Base-by-base conservation (phyloP, 768 basidiomycete genomes). In the Cubamyces lactineus region DNA sequence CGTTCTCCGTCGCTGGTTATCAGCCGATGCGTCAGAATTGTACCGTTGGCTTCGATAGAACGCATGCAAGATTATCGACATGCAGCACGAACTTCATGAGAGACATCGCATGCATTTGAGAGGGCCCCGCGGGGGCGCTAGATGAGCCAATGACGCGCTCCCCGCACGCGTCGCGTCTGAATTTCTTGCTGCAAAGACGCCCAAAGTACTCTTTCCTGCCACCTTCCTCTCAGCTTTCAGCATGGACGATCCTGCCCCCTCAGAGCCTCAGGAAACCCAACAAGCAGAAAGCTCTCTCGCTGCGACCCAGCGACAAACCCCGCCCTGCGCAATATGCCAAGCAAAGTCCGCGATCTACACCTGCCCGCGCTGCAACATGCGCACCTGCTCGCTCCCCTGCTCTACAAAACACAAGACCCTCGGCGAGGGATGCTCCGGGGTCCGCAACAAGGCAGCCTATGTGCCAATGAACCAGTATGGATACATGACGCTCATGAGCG, bases 401-500 rank as follows among this genome's bases (percentile, higher is more conserved):
- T 86, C 90, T 8, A 75, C 74, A 7, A 67, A 75, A n/a, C 92
- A 94, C 78, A 94, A 94, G 72, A 66, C 77, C 12, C 63, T 57
- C 12, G 70, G 72, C 16, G 80, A 78, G 16, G 80, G 80, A 15
- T 94, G 92, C 70, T 82, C 84, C 0, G 93, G 92, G 12, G 77
- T 84, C 62, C 87, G 92, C 57, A 81, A 94, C 76, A 88, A 87
- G 69, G 85, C 79, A 0, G 82, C 81, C 2, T 92, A 87, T 71
- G 85, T 94, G 16, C 84, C 89, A 13, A 88, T 95, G 86, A 94
- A 92, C 67, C 71, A 85, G 67, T 96, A 94, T 69, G 83, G 85
- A 5, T 93, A 91, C 84, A 92, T 92, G 9, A 82, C 84, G 26
- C 88, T 96, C 87, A 90, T 94, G 87, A 83, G 88, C 67, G 95